A percentile compares a stretch with the other conserved stretches of the same genome.
Evolutionary conservation across 257 asterid genomes (phyloP).

Genomic region (Ophiorrhiza pumila): DNA sequence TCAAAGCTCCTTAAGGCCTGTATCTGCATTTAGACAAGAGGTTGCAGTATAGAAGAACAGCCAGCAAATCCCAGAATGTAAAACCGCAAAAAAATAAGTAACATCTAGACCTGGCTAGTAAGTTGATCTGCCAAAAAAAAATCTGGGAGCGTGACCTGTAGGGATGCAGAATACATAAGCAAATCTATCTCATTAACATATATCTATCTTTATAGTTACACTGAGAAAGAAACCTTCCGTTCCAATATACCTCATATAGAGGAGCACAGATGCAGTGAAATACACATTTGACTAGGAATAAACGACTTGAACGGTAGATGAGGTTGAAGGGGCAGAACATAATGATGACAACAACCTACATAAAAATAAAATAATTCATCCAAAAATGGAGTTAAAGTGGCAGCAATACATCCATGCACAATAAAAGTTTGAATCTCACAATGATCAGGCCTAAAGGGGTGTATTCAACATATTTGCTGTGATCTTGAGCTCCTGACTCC

Average conservation of each 20-base stretch:
- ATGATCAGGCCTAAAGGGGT: constrained; percentile 63
- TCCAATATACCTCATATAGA: constrained; percentile 51
- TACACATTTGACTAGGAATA: constrained; percentile 50
- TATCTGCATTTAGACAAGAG: constrained; percentile 39
- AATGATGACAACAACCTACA: constrained; percentile 53
- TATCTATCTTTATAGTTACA: background rate
- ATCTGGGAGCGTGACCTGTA: constrained; percentile 68
- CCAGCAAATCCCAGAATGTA: background rate
- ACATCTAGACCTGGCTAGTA: constrained; percentile 66
- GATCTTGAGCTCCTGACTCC: constrained; percentile 44
- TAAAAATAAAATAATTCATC: constrained; percentile 10
- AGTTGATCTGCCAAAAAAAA: constrained; percentile 78
- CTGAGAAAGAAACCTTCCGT: background rate
- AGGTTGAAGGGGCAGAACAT: constrained; percentile 61
- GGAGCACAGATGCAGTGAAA: constrained; percentile 77
- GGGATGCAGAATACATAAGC: constrained; percentile 13
- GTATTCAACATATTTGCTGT: constrained; percentile 46
- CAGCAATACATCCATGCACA: constrained; percentile 13
- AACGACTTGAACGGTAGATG: constrained; percentile 67
- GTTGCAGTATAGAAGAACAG: background rate
- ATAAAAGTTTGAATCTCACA: constrained; percentile 38
- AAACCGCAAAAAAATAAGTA: constrained; percentile 1
- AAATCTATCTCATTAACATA: background rate
- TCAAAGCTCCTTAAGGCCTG: constrained; percentile 81
- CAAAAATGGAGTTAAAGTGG: constrained; percentile 11